Evolutionary conservation across 2,329 filamentous ascomycete genomes (phyloP).

Genomic region (Lecanicillium sp.): DNA sequence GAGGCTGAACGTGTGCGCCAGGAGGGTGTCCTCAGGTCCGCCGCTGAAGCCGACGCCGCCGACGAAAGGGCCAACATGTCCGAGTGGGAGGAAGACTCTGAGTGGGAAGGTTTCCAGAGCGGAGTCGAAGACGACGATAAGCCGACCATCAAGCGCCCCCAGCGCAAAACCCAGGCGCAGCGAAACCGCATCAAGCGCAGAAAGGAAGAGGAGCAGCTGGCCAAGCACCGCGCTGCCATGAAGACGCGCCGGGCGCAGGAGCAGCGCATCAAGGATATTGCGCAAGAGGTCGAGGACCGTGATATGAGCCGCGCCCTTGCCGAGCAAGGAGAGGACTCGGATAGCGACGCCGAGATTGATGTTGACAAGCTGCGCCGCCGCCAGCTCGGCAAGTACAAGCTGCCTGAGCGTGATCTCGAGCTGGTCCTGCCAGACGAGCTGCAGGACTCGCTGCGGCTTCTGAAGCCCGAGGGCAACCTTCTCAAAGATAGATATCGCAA

Average conservation of each 20-base stretch:
- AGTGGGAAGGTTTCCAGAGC: slow-evolving; percentile 86
- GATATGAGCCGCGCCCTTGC: slow-evolving; percentile 38
- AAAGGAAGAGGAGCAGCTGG: slow-evolving; percentile 75
- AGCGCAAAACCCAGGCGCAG: slow-evolving; percentile 79
- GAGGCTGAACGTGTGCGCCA: slow-evolving; percentile 59
- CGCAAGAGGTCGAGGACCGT: slow-evolving; percentile 51
- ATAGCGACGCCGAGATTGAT: slow-evolving; percentile 49
- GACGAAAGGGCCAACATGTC: slow-evolving; percentile 58
- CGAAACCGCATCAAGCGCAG: slow-evolving; percentile 81
- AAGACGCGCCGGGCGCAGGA: slow-evolving; percentile 67
- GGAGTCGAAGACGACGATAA: slow-evolving; percentile 60
- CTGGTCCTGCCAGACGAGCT: slow-evolving; percentile 76
- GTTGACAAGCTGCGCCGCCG: slow-evolving; percentile 60
- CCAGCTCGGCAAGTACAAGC: slow-evolving; percentile 63
- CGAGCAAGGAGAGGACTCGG: slow-evolving; percentile 29
- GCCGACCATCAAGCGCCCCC: slow-evolving; percentile 57
- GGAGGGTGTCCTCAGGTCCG: slow-evolving; percentile 61
- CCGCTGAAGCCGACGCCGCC: slow-evolving; percentile 67
- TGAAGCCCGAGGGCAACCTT: slow-evolving; percentile 94
- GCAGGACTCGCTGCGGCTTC: slow-evolving; percentile 68
- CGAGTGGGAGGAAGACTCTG: slow-evolving; percentile 79
- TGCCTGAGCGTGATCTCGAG: slow-evolving; percentile 75
- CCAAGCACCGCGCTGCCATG: slow-evolving; percentile 67
- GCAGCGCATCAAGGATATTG: slow-evolving; percentile 63
- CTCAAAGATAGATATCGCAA: slow-evolving; percentile 88